Conservation (phyloP, 73 alveolate species). For the Halteria grandinella region DNA sequence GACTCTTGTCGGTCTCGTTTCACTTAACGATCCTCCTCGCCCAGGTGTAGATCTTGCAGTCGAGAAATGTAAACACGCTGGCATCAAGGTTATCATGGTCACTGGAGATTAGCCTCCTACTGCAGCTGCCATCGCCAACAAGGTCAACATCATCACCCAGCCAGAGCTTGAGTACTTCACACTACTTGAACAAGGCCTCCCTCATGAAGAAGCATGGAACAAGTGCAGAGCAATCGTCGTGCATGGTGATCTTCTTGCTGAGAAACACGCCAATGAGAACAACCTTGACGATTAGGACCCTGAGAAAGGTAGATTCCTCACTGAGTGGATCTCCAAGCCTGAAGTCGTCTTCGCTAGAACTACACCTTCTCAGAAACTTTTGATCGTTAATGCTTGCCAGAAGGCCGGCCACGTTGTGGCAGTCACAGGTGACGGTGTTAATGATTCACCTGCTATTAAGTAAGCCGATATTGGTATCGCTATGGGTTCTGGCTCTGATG, state of each 20-base stretch:
- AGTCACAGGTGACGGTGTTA: conserved; percentile 95
- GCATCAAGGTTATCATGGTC: conserved; percentile 97
- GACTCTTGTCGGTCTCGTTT: conserved; percentile 90
- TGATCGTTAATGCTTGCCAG: conserved; percentile 93
- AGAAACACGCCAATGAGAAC: conserved; percentile 45
- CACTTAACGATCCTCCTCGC: conserved; percentile 97
- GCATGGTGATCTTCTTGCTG: conserved; percentile 84
- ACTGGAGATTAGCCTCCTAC: conserved; percentile 97
- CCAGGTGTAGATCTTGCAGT: conserved; percentile 79
- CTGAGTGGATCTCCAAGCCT: conserved; percentile 87
- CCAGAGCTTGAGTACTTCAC: conserved; percentile 24
- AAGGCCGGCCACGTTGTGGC: conserved; percentile 89
- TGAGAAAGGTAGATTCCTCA: conserved; percentile 78
- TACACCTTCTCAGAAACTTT: conserved; percentile 89
- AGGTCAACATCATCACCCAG: conserved; percentile 75
- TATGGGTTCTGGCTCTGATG: conserved; percentile 98
- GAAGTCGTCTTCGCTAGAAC: conserved; percentile 93
- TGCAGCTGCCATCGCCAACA: conserved; percentile 97
- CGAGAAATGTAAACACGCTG: conserved; percentile 87
- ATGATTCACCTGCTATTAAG: conserved; percentile 96
- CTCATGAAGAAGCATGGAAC: conserved; percentile 76
- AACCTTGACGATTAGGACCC: conserved; percentile 81
- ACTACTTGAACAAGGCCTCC: conserved; percentile 6
- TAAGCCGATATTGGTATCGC: conserved; percentile 88
- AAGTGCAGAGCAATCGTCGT: conserved; percentile 74